Evolutionary conservation across 1,139 yeast genomes (phyloP).

Genomic region (Candida sp.): DNA sequence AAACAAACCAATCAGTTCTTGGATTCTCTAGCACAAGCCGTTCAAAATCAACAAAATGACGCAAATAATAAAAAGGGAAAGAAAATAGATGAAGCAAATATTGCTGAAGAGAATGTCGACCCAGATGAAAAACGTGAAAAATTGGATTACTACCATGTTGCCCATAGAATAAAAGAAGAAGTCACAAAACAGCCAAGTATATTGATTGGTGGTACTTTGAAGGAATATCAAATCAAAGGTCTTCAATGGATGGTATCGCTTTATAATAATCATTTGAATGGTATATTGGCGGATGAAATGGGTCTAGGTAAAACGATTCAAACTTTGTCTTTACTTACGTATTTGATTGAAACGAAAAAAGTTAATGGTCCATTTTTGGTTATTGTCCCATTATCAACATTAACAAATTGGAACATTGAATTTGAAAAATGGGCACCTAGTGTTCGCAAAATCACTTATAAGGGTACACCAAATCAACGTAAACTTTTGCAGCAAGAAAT

Average conservation of each 20-base stretch:
- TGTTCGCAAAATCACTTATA: constrained; percentile 64
- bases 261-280: constrained; percentile 88
- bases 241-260: constrained; percentile 98
- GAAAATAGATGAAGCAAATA: constrained; percentile 12
- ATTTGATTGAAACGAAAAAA: constrained; percentile 77
- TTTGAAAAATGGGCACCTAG: constrained; percentile 88
- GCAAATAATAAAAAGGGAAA: constrained; percentile 29
- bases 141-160: constrained; percentile 76
- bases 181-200: constrained; percentile 63
- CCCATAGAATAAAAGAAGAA: constrained; percentile 69
- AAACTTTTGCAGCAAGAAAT: constrained; percentile 61
- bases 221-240: constrained; percentile 93
- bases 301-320: constrained; percentile 97
- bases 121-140: constrained; percentile 55
- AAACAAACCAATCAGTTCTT: constrained; percentile 76
- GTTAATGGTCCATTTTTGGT: constrained; percentile 72
- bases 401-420: constrained; percentile 83
- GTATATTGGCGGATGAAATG: constrained; percentile 98
- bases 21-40: constrained; percentile 76
- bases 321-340: constrained; percentile 86
- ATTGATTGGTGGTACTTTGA: constrained; percentile 81
- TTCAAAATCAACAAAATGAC: constrained; percentile 68
- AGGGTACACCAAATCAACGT: constrained; percentile 73
- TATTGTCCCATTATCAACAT: constrained; percentile 79
- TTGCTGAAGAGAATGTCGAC: constrained; percentile 14